Evolutionary conservation across 345 rosid species (phyloP), one percentile per base, ranked within the genome.

Genomic region (Ceriops tagal): DNA sequence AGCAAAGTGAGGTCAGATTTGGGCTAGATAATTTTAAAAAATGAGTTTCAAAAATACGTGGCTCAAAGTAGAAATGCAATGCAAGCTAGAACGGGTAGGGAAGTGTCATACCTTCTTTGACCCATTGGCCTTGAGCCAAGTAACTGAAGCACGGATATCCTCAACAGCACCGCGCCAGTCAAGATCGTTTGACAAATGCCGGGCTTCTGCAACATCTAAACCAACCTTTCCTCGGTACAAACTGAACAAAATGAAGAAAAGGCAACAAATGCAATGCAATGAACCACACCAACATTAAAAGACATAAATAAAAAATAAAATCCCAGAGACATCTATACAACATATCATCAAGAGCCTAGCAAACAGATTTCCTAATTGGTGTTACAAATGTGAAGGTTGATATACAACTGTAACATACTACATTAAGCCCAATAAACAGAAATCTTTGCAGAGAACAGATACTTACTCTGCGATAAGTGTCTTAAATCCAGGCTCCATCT

Each of bases 171-270:
- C 96, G 57, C 82, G 84, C 96, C 98, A 93, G 73, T 93, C 97
- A 75, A 93, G 98, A 34, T 87, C 89, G n/a, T 85, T 88, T 96
- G 89, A 85, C 58, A 93, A 78, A 81, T 93, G 98, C 58, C 89
- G 90, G 57, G 98, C 98, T 79, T 93, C 98, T n/a, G 96, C 96
- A 71, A 79, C 87, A 76, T 91, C 89, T 61, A 91, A 64, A 58
- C 98, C 97, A 62, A 93, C 95, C 76, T 93, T 93, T 79, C 99
- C 99, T 57, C 96, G 85, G 55, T 89, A 93, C 85, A 93, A 81
- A 65, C 97, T 92, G 73, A 71, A 27, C 13, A 13, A 59, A 21
- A 6, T 39, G 24, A 26, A 56, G 10, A 53, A 53, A 53, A 2
- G 11, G 7, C 13, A 49, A 5, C 71, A 57, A 53, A 73, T 19